Conservation (phyloP, 2,329 filamentous ascomycete species). For the Herpomyces periplanetae region DNA sequence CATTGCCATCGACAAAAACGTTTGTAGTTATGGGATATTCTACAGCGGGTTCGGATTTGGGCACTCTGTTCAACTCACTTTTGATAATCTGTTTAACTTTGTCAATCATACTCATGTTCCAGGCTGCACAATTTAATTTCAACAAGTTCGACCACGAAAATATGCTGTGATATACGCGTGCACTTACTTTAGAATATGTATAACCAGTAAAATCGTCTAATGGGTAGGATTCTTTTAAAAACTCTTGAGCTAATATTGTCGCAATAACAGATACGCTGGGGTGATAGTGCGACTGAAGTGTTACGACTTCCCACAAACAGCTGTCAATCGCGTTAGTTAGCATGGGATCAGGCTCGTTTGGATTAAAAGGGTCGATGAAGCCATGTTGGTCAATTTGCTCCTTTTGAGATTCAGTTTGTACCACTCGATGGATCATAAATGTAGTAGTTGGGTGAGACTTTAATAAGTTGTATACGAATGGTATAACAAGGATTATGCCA, state of each 20-base stretch:
- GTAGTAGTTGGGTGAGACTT: conserved; percentile 61
- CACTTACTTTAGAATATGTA: conserved; percentile 40
- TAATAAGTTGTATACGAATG: conserved; percentile 80
- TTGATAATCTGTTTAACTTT: too few species aligned
- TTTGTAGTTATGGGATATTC: too few species aligned
- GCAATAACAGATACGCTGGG: conserved; percentile 80
- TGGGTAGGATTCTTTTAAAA: conserved; percentile 76
- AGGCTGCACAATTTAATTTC: too few species aligned
- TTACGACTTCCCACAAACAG: conserved; percentile 73
- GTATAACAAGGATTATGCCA: conserved; percentile 52
- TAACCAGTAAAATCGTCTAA: conserved; percentile 93
- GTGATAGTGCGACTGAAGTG: conserved; percentile 68
- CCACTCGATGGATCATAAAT: conserved; percentile 67
- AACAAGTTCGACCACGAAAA: too few species aligned
- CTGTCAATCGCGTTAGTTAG: conserved; percentile 58
- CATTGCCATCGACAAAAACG: too few species aligned
- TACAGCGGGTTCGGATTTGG: too few species aligned
- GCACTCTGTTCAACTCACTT: too few species aligned
- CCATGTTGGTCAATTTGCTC: conserved; percentile 18
- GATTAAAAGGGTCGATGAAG: conserved; percentile 34
- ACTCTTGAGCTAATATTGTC: conserved; percentile 78
- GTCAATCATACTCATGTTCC: too few species aligned
- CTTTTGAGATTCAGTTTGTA: conserved; percentile 16
- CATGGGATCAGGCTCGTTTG: conserved; percentile 39
- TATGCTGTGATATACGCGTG: too few species aligned